Evolutionary conservation across 305 asterid genomes (phyloP), one percentile per base, ranked within the genome.

Genomic region (Coffea humblotiana): DNA sequence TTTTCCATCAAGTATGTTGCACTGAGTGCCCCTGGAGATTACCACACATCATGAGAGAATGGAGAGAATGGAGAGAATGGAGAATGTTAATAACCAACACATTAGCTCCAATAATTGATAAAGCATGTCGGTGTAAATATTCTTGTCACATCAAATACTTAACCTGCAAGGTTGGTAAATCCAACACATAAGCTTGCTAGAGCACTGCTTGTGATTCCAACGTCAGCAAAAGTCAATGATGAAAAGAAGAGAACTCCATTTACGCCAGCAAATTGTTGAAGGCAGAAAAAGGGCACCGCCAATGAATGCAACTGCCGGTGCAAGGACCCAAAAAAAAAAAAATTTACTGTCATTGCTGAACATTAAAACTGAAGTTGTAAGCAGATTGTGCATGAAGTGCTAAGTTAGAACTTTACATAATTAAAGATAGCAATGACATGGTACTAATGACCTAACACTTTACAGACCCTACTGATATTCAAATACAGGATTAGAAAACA

Each of bases 211-310:
- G 92, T 82, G 90, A 92, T 92, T 83, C 97, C 98, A 77, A 90
- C 97, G 78, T 91, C 92, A 83, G 51, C 85, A 77, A 94, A 94
- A 69, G 98, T 94, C 87, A 94, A 85, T 75, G 98, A 94, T 74
- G 97, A 94, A 79, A 91, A 94, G 82, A 91, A 94, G 69, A 94
- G 94, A 87, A 94, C 94, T 75, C 95, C 98, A 82, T 94, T 94
- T 88, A 94, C 88, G 47, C 97, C 97, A 71, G 98, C 91, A 79
- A 94, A 88, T 77, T 94, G 98, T 83, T 92, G 98, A 81, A 94
- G 90, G 90, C 61, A 90, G 85, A 76, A 92, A 94, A 76, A 94
- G 96, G 72, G 92, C 74, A 72, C 97, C 98, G 84, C 98, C 98
- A 73, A 89, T 87, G 68, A 87, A 81, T 56, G 98, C 97, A 87